These are phyloP conservation scores for Suhomyces panamericanus DNA, from an alignment of 1,139 yeast genomes.

Conservation along the genomic window DNA sequence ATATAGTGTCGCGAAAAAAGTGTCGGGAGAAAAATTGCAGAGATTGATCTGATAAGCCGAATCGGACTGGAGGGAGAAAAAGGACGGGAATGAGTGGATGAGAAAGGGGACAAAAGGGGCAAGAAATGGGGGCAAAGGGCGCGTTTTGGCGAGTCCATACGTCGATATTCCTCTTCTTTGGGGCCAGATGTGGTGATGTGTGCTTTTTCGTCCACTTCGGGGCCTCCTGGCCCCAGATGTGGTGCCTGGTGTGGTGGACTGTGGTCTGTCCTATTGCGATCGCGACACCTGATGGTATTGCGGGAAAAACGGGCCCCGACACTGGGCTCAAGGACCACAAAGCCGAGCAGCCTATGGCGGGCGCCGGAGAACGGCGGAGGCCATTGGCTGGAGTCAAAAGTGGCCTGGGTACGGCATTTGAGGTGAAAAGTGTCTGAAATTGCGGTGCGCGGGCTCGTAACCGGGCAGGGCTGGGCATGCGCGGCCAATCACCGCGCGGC, in stretches of 20 bases:
- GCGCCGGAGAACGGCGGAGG: background rate
- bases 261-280: background rate
- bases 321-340: background rate
- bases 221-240: background rate
- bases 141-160: too few species aligned
- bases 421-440: background rate
- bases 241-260: background rate
- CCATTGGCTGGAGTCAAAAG: background rate
- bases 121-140: too few species aligned
- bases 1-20: conserved; percentile 6
- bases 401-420: background rate
- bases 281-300: background rate
- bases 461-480: background rate
- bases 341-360: background rate
- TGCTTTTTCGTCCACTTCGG: too few species aligned
- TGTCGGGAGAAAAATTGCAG: conserved; percentile 1
- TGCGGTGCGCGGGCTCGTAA: background rate
- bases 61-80: conserved; percentile 1
- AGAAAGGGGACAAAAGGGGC: too few species aligned
- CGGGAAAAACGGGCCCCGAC: background rate
- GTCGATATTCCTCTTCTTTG: too few species aligned
- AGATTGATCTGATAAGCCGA: conserved; percentile 13
- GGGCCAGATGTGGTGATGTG: too few species aligned
- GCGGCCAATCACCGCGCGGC: conserved; percentile 5
- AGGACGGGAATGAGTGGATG: background rate